These are phyloP conservation scores for Phytophthora chlamydospora DNA, from an alignment of 352 stramenopile species.

Conservation along the genomic window DNA sequence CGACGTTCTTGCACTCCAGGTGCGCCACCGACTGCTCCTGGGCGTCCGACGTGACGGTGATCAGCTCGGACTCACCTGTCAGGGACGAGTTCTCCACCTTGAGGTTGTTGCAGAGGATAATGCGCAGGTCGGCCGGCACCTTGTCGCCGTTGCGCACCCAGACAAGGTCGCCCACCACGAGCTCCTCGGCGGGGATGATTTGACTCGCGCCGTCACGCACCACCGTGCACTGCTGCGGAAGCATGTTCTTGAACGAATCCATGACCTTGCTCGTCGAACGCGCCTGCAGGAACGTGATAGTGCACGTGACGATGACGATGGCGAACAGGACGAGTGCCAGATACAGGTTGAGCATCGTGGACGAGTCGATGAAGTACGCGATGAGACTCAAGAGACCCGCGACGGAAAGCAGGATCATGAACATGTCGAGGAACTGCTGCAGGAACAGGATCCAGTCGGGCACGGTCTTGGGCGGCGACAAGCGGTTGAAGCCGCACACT, in stretches of 20 bases:
- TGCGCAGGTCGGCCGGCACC: conserved; percentile 54
- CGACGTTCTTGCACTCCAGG: conserved; percentile 56
- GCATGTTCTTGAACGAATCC: conserved; percentile 63
- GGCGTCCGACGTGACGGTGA: conserved; percentile 34
- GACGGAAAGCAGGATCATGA: conserved; percentile 46
- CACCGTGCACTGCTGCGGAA: conserved; percentile 44
- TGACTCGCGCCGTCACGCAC: conserved; percentile 51
- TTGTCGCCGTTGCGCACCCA: conserved; percentile 59
- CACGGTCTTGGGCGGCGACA: conserved; percentile 40
- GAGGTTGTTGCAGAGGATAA: conserved; percentile 53
- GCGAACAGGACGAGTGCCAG: conserved; percentile 47
- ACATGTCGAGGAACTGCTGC: conserved; percentile 54
- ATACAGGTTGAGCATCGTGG: conserved; percentile 47
- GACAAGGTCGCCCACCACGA: conserved; percentile 60
- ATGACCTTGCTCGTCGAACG: conserved; percentile 50
- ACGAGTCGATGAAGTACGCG: conserved; percentile 48
- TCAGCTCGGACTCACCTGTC: conserved; percentile 60
- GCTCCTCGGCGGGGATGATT: conserved; percentile 48
- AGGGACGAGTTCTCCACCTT: conserved; percentile 76
- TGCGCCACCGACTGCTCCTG: conserved; percentile 32
- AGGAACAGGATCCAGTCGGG: conserved; percentile 50
- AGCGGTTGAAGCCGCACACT: conserved; percentile 42
- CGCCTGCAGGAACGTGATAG: conserved; percentile 48
- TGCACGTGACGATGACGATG: conserved; percentile 48
- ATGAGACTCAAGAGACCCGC: conserved; percentile 44